These are phyloP conservation scores for Babesia caballi DNA, from an alignment of 169 alveolate genomes.

Conservation along the genomic window DNA sequence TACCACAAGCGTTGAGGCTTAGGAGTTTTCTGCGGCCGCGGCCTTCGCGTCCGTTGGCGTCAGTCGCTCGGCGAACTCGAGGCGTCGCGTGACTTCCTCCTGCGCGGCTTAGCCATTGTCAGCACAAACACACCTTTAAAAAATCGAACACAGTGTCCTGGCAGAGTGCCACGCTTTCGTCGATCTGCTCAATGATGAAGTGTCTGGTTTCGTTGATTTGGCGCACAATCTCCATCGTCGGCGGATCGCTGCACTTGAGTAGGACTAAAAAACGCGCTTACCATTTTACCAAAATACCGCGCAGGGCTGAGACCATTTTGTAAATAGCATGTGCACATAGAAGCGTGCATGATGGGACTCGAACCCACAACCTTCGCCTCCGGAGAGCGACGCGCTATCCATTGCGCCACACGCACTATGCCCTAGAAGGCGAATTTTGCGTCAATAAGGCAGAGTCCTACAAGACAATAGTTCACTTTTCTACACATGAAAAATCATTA, in stretches of 20 bases:
- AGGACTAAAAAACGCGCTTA: background rate
- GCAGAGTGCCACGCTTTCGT: slow-evolving; percentile 77
- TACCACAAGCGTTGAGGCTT: background rate
- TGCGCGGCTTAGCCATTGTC: background rate
- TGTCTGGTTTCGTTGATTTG: slow-evolving; percentile 73
- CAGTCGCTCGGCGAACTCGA: slow-evolving; percentile 49
- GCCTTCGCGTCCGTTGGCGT: slow-evolving; percentile 38
- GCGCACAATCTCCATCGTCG: slow-evolving; percentile 76
- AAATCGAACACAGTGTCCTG: slow-evolving; percentile 71
- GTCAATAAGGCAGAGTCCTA: too few relatives aligned
- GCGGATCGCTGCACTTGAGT: slow-evolving; percentile 65
- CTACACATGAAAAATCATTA: background rate
- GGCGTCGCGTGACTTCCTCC: slow-evolving; percentile 45
- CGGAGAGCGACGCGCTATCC: slow-evolving; percentile 97
- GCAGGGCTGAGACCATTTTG: slow-evolving; percentile 44
- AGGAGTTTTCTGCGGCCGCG: slow-evolving; percentile 1
- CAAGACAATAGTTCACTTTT: too few relatives aligned
- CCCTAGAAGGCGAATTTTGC: slow-evolving; percentile 39
- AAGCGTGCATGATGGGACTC: slow-evolving; percentile 90
- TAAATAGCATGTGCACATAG: background rate
- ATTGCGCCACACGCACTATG: slow-evolving; percentile 87
- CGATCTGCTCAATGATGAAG: slow-evolving; percentile 76
- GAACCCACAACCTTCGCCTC: slow-evolving; percentile 95
- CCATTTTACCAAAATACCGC: slow-evolving; percentile 51
- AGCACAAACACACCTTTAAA: slow-evolving; percentile 41